A percentile compares a stretch with the other conserved stretches of the same genome.
These are phyloP conservation scores for Sporothrix curviconia DNA, from an alignment of 2,329 filamentous ascomycete species.

Conservation along the genomic window DNA sequence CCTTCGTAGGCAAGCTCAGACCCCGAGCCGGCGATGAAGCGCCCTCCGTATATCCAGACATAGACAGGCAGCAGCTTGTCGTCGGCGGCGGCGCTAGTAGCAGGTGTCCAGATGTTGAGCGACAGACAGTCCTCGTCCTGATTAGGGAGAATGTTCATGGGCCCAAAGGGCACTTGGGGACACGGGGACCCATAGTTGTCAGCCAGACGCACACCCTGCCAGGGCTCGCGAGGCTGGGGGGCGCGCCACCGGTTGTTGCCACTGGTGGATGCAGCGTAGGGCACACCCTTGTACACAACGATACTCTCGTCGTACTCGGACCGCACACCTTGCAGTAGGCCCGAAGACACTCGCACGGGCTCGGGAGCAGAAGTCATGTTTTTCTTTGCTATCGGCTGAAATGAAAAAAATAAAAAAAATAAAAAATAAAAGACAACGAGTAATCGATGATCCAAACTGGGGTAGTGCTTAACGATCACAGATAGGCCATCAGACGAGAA, in stretches of 20 bases:
- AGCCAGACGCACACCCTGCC: background rate
- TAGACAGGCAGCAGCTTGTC: background rate
- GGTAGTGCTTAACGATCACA: background rate
- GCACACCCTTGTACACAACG: background rate
- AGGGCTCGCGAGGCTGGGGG: background rate
- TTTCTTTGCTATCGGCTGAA: background rate
- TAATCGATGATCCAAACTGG: background rate
- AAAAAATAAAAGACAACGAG: background rate
- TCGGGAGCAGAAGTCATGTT: background rate
- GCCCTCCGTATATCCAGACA: background rate
- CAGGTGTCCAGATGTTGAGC: background rate
- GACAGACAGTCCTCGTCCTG: background rate
- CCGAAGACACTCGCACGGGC: background rate
- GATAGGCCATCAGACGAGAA: background rate
- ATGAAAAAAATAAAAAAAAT: background rate
- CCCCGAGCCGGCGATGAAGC: background rate
- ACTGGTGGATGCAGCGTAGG: background rate
- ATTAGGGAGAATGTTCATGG: background rate
- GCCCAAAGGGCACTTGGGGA: background rate
- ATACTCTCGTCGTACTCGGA: background rate
- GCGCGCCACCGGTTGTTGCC: background rate
- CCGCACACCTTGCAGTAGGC: background rate
- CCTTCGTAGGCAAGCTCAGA: background rate
- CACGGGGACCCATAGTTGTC: background rate
- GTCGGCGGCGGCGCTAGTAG: background rate